Evolutionary conservation across 305 asterid genomes (phyloP), one percentile per base, ranked within the genome.

Genomic region (Galium porrigens): DNA sequence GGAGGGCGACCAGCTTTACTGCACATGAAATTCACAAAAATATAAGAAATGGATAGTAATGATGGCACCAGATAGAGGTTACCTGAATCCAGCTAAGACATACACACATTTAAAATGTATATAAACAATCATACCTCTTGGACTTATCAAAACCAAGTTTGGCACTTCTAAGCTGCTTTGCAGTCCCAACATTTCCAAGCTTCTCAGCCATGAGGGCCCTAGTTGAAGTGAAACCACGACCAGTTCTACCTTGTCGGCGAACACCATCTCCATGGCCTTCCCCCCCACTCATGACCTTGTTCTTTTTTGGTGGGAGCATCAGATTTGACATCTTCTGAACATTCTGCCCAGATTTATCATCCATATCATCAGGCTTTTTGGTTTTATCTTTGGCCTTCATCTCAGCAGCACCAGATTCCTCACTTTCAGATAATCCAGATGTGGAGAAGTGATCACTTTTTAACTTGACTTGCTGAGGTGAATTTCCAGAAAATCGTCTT

Each of bases 1-100:
- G 95, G 90, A 51, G 90, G 92, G 53, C 97, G 79, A 57, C 96
- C 96, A 63, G 80, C 76, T 76, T 81, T 84, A 86, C 91, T 83
- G 92, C 72, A 74, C 64, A 78, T 65, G 62, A 68, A 73, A 77
- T 66, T 72, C 60, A 65, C 33, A 71, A 49, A 30, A 63, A 22
- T 2, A 51, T 49, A 49, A 71, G 67, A 17, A 64, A 20, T 48
- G 8, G 29, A 10, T 30, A 14, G 41, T 34, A 34, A 20, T 0
- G 61, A 58, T 11, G 60, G 30, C 54, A 56, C 54, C 42, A 48
- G 6, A 39, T 12, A 39, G 46, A 61, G 25, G n/a, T 33, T 5
- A 48, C 17, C 30, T 4, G 3, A 61, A 37, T 57, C 52, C 63
- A 58, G 32, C 44, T 39, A 63, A 59, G 65, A 33, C 46, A 44